These are phyloP conservation scores for Fragilariopsis cylindrus DNA, from an alignment of 108 stramenopile species.

Conservation along the genomic window DNA sequence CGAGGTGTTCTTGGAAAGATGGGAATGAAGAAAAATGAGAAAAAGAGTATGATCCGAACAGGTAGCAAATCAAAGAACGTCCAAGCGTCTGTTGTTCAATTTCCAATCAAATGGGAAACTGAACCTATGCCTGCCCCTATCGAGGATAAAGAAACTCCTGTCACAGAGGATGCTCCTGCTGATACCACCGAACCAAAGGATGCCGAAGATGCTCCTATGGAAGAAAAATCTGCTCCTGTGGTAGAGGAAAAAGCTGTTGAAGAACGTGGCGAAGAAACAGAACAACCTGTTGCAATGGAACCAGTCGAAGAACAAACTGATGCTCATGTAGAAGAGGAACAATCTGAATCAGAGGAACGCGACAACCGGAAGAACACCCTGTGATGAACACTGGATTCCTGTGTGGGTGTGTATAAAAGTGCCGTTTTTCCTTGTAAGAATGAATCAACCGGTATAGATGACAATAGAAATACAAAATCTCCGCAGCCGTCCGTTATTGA, in stretches of 20 bases:
- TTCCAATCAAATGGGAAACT: background rate
- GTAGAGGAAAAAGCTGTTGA: slow-evolving; percentile 25
- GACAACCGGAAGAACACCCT: slow-evolving; percentile 28
- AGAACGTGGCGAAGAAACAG: slow-evolving; percentile 19
- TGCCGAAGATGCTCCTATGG: slow-evolving; percentile 20
- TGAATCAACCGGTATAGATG: background rate
- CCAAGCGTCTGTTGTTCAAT: background rate
- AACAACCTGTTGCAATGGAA: slow-evolving; percentile 1
- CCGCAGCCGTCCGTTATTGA: background rate
- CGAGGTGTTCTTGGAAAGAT: slow-evolving; percentile 39
- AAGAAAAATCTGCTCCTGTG: slow-evolving; percentile 15
- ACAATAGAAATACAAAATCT: background rate
- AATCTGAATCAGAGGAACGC: slow-evolving; percentile 2
- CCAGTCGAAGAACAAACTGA: slow-evolving; percentile 1
- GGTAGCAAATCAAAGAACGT: slow-evolving; percentile 12
- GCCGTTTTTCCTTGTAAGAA: background rate
- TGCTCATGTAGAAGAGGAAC: background rate
- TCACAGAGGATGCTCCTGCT: slow-evolving; percentile 17
- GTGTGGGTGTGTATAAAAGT: slow-evolving; percentile 24
- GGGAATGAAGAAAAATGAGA: slow-evolving; percentile 40
- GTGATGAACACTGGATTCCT: slow-evolving; percentile 25
- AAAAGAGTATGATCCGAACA: background rate
- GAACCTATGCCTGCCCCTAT: slow-evolving; percentile 21
- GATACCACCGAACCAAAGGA: slow-evolving; percentile 20
- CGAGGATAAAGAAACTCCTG: slow-evolving; percentile 18